A percentile compares a stretch with the other conserved stretches of the same genome.
Conservation (phyloP, 176 grass and related monocot genomes). For the Cenchrus purpureus region DNA sequence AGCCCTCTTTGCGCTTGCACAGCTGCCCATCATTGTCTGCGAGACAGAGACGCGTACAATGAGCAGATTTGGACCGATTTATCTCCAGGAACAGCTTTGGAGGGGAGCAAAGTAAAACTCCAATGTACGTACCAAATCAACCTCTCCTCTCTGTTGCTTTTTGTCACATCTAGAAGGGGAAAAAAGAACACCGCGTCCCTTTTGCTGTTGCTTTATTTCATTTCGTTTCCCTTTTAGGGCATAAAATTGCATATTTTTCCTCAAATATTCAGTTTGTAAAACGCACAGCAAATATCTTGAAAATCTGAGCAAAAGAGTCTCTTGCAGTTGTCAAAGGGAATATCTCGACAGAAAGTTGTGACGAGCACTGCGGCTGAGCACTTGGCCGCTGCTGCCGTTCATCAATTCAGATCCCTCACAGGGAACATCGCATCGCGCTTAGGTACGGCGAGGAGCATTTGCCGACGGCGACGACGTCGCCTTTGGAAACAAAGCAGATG, state of each 20-base stretch:
- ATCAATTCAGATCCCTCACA: no score
- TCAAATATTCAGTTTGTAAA: not conserved
- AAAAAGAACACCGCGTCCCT: not conserved
- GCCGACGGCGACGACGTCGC: not conserved
- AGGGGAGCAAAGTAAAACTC: not conserved
- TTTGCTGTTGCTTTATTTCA: not conserved
- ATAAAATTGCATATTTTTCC: not conserved
- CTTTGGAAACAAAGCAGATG: constrained; percentile 2
- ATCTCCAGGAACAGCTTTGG: not conserved
- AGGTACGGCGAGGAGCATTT: not conserved
- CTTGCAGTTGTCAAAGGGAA: not conserved
- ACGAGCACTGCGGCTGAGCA: no score
- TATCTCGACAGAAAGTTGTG: not conserved
- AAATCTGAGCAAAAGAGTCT: not conserved
- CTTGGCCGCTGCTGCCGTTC: not conserved
- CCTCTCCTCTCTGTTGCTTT: not conserved
- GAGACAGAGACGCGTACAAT: not conserved
- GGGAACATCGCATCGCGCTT: not conserved
- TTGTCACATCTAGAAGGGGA: not conserved
- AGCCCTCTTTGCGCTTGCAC: not conserved
- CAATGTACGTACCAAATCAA: not conserved
- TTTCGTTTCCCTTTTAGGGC: not conserved
- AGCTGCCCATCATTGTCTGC: not conserved
- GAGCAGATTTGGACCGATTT: not conserved
- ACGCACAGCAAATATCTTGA: no score